These are phyloP conservation scores for Casuarina cunninghamiana DNA, from an alignment of 306 rosid genomes.

Conservation along the genomic window DNA sequence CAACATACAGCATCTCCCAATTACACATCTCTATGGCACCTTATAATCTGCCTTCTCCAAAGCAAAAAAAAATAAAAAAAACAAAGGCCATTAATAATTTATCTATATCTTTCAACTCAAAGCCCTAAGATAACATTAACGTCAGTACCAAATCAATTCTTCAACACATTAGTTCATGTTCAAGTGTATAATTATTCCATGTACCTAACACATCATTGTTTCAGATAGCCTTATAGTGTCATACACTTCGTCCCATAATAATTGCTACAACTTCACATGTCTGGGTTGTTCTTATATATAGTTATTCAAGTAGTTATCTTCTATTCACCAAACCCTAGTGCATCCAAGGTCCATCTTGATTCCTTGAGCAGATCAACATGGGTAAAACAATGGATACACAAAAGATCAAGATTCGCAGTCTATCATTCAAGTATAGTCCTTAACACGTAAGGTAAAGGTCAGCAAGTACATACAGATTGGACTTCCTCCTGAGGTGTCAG, in stretches of 20 bases:
- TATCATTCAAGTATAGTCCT: not conserved
- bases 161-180: too few species aligned
- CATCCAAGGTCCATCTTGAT: not conserved
- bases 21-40: too few species aligned
- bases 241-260: not conserved
- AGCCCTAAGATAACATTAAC: too few species aligned
- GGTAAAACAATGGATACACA: not conserved
- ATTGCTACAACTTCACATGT: not conserved
- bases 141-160: too few species aligned
- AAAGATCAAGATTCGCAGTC: not conserved
- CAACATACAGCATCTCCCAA: too few species aligned
- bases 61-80: too few species aligned
- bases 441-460: not conserved
- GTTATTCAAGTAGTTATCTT: not conserved
- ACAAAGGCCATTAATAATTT: too few species aligned
- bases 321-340: not conserved
- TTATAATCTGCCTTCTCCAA: too few species aligned
- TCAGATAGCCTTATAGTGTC: not conserved
- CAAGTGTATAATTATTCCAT: too few species aligned
- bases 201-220: not conserved
- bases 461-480: conserved; percentile 37
- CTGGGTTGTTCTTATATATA: not conserved
- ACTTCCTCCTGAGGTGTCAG: conserved; percentile 41
- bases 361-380: not conserved
- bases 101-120: too few species aligned